These are phyloP conservation scores for Chrysoporthe deuterocubensis DNA, from an alignment of 2,329 filamentous ascomycete species.

Conservation along the genomic window DNA sequence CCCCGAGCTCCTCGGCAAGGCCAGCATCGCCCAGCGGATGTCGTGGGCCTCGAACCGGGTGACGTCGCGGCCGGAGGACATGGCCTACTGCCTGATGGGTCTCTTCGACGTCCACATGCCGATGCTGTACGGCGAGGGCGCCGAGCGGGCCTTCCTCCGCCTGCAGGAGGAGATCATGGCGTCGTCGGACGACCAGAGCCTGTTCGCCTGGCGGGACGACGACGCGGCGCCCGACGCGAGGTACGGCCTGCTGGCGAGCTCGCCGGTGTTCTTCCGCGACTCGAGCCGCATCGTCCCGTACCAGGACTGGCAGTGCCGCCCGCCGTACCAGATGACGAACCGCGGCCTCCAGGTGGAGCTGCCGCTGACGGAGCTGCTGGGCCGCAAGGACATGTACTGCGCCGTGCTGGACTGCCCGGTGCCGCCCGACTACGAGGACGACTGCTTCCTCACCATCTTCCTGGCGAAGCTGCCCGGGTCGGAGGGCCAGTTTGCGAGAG, in stretches of 20 bases:
- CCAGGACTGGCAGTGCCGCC: constrained; percentile 37
- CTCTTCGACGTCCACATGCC: constrained; percentile 26
- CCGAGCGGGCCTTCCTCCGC: constrained; percentile 22
- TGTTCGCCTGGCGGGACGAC: constrained; percentile 11
- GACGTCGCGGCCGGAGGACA: constrained; percentile 23
- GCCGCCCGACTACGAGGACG: constrained; percentile 37
- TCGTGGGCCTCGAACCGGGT: constrained; percentile 23
- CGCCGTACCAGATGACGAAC: constrained; percentile 35
- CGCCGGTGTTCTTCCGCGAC: neutral
- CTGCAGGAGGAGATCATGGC: constrained; percentile 26
- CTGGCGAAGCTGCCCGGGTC: constrained; percentile 35
- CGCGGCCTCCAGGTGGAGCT: constrained; percentile 36
- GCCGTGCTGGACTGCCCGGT: constrained; percentile 40
- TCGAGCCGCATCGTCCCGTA: constrained; percentile 9
- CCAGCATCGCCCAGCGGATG: constrained; percentile 26
- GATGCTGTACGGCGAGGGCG: constrained; percentile 24
- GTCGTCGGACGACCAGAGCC: constrained; percentile 5
- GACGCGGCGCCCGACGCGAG: neutral
- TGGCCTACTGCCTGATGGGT: constrained; percentile 22
- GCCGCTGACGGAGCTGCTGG: constrained; percentile 29
- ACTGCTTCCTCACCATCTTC: constrained; percentile 38
- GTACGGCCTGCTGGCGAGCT: constrained; percentile 11
- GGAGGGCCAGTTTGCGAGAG: constrained; percentile 32
- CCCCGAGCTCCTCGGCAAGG: neutral
- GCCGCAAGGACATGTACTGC: constrained; percentile 32